Evolutionary conservation across 2,329 filamentous ascomycete species (phyloP).

Genomic region (Ilyonectria robusta): DNA sequence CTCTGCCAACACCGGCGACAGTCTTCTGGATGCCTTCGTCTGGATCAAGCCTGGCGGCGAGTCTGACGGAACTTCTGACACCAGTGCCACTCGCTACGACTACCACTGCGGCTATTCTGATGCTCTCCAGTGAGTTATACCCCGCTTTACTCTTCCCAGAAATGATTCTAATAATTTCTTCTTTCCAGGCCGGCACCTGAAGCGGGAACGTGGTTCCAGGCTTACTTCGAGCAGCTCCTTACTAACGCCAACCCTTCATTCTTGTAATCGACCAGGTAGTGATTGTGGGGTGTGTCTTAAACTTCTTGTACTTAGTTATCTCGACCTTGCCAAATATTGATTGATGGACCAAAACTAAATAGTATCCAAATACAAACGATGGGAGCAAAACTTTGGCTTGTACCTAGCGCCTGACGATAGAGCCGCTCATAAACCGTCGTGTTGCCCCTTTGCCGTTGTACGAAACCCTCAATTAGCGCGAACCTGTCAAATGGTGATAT

Average conservation of each 20-base stretch:
- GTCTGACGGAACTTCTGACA: conserved; percentile 67
- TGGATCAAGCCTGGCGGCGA: conserved; percentile 79
- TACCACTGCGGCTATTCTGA: conserved; percentile 64
- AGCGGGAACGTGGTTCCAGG: conserved; percentile 78
- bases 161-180: conserved; percentile 44
- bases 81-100: conserved; percentile 57
- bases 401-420: no score
- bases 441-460: no score
- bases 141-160: rapidly evolving
- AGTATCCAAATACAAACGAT: no score
- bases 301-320: no score
- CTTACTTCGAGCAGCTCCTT: conserved; percentile 71
- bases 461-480: no score
- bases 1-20: conserved; percentile 71
- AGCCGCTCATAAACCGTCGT: no score
- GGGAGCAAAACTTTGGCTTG: no score
- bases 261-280: conserved; percentile 16
- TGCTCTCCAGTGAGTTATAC: conserved; percentile 57
- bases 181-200: conserved; percentile 72
- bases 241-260: conserved; percentile 70
- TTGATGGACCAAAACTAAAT: no score
- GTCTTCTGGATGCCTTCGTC: conserved; percentile 75
- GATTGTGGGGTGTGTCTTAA: no score
- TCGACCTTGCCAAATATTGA: no score
- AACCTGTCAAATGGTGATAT: no score